These are phyloP conservation scores for Rhizophagus sp. DNA, from an alignment of 192 early-diverging fungal genomes.

Conservation along the genomic window DNA sequence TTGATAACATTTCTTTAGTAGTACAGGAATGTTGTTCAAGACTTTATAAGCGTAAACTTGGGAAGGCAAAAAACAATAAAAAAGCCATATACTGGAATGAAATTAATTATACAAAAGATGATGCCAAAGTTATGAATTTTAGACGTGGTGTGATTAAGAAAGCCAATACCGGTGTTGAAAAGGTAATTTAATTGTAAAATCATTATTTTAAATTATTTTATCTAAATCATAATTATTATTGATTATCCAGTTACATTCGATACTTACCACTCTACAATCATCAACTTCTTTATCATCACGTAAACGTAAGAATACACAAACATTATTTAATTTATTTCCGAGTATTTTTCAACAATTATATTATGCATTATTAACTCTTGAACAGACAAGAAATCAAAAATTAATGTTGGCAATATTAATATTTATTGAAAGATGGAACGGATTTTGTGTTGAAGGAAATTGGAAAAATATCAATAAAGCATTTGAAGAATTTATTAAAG, in stretches of 20 bases:
- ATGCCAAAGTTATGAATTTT: constrained; percentile 13
- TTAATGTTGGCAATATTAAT: constrained; percentile 19
- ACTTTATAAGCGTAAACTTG: not conserved
- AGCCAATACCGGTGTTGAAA: not conserved
- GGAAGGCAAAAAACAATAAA: not conserved
- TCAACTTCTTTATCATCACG: constrained; percentile 31
- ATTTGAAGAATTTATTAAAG: constrained; percentile 19
- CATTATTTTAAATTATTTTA: not conserved
- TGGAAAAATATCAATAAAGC: constrained; percentile 25
- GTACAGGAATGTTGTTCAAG: not conserved
- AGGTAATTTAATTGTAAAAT: constrained; percentile 7
- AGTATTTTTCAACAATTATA: constrained; percentile 11
- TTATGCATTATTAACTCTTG: constrained; percentile 6
- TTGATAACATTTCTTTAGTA: not conserved
- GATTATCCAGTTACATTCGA: not conserved
- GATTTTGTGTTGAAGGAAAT: constrained; percentile 14
- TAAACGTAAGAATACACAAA: constrained; percentile 30
- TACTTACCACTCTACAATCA: not conserved
- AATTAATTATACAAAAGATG: not conserved
- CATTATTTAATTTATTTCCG: constrained; percentile 28
- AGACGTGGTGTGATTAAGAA: not conserved
- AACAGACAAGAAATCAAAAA: not conserved
- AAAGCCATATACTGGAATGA: not conserved
- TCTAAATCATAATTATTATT: not conserved
- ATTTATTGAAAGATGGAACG: constrained; percentile 31